Conservation (phyloP, 2,329 filamentous ascomycete species). For the Amylocarpus encephaloides region DNA sequence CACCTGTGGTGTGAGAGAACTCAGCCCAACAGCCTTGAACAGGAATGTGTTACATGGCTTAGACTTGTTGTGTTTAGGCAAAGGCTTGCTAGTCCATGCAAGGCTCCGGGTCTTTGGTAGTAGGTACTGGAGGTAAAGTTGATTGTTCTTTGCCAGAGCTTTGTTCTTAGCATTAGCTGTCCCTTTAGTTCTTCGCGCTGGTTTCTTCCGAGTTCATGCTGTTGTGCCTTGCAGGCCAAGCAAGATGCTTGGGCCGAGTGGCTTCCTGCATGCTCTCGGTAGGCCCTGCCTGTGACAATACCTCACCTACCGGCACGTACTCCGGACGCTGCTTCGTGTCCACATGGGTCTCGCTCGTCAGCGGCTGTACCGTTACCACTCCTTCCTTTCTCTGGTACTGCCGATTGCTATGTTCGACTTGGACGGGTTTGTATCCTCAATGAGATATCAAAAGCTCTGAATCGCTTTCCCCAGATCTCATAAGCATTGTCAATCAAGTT, state of each 20-base stretch:
- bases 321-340: neutral
- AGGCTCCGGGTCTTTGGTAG: no score
- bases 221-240: no score
- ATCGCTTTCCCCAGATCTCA: neutral
- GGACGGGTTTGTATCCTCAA: neutral
- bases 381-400: neutral
- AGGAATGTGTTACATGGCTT: no score
- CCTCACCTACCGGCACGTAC: neutral
- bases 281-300: neutral
- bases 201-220: no score
- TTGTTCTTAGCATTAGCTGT: no score
- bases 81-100: no score
- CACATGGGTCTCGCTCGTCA: neutral
- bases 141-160: no score
- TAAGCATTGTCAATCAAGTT: slow-evolving; percentile 2
- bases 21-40: no score
- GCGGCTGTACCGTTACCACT: neutral
- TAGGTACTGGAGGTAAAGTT: no score
- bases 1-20: no score
- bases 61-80: neutral
- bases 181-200: no score
- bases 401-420: neutral
- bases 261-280: neutral
- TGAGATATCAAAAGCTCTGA: neutral
- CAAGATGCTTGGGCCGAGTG: no score